These are phyloP conservation scores for Vaccinium macrocarpon DNA, from an alignment of 148 eudicot species.

Conservation along the genomic window DNA sequence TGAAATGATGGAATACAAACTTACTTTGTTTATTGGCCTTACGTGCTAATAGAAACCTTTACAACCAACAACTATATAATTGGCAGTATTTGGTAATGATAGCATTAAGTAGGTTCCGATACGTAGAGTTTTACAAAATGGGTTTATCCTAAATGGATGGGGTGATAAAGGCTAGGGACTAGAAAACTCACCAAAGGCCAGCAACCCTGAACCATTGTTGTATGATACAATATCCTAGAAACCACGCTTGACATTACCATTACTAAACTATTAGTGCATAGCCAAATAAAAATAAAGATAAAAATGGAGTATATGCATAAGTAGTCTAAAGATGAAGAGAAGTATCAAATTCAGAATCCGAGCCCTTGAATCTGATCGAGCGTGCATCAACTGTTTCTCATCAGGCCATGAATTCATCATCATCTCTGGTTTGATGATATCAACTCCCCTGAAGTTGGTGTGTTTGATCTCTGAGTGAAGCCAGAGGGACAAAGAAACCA, in stretches of 20 bases:
- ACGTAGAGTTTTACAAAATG: too few species aligned
- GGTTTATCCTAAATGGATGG: too few species aligned
- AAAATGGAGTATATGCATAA: neutral
- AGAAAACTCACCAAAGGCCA: too few species aligned
- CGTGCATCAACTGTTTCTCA: slow-evolving; percentile 6
- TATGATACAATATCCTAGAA: neutral
- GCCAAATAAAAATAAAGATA: neutral
- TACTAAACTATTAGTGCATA: neutral
- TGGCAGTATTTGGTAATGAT: too few species aligned
- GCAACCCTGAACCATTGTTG: too few species aligned
- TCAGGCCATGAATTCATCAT: slow-evolving; percentile 19
- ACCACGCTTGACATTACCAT: neutral
- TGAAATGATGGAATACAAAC: too few species aligned
- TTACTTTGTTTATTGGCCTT: too few species aligned
- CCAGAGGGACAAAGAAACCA: slow-evolving; percentile 36
- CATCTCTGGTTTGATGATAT: neutral
- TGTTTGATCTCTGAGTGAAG: slow-evolving; percentile 25
- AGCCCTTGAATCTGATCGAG: slow-evolving; percentile 22
- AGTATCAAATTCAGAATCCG: slow-evolving; percentile 73
- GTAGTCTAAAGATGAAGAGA: slow-evolving; percentile 76
- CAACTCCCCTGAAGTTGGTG: neutral
- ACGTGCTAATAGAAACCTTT: too few species aligned
- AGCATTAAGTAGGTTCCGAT: too few species aligned
- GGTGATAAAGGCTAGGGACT: too few species aligned
- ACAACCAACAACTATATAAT: too few species aligned